These are phyloP conservation scores for Scedosporium apiospermum DNA, from an alignment of 2,329 filamentous ascomycete species.

Conservation along the genomic window DNA sequence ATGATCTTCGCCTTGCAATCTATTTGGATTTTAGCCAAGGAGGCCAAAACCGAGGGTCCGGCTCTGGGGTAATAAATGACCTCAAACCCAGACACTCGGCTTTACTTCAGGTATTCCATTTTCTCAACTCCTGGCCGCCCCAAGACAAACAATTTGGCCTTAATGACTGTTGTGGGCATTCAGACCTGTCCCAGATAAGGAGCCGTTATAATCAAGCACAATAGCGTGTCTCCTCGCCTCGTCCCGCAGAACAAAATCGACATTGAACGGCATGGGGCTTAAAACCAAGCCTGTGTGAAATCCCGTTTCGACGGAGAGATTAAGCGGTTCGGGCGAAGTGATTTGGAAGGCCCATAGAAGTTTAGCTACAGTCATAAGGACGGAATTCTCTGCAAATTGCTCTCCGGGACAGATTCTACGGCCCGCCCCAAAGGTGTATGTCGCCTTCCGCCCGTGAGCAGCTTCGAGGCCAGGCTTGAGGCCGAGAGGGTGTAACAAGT, in stretches of 20 bases:
- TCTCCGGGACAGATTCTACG: constrained; percentile 38
- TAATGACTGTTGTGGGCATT: not conserved
- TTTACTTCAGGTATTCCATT: too few relatives aligned
- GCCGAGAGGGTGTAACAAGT: constrained; percentile 11
- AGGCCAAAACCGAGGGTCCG: not conserved
- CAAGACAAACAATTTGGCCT: not conserved
- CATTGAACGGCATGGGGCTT: constrained; percentile 9
- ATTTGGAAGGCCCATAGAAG: constrained; percentile 39
- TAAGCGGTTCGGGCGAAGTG: constrained; percentile 13
- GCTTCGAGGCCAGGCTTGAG: constrained; percentile 7
- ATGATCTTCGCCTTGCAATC: not conserved
- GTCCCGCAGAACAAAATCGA: constrained; percentile 12
- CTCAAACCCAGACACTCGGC: not conserved
- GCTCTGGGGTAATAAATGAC: not conserved
- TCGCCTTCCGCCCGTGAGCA: constrained; percentile 11
- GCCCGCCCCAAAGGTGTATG: constrained; percentile 37
- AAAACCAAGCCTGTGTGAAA: constrained; percentile 14
- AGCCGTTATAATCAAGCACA: not conserved
- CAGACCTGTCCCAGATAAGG: not conserved
- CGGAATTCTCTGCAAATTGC: constrained; percentile 35
- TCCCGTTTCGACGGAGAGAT: constrained; percentile 16
- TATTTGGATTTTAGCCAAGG: not conserved
- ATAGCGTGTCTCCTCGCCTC: constrained; percentile 9
- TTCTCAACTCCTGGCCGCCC: too few relatives aligned
- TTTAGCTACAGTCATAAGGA: constrained; percentile 28